Conservation (phyloP, 139 green algal species). For the Chlamydomonas schloesseri region DNA sequence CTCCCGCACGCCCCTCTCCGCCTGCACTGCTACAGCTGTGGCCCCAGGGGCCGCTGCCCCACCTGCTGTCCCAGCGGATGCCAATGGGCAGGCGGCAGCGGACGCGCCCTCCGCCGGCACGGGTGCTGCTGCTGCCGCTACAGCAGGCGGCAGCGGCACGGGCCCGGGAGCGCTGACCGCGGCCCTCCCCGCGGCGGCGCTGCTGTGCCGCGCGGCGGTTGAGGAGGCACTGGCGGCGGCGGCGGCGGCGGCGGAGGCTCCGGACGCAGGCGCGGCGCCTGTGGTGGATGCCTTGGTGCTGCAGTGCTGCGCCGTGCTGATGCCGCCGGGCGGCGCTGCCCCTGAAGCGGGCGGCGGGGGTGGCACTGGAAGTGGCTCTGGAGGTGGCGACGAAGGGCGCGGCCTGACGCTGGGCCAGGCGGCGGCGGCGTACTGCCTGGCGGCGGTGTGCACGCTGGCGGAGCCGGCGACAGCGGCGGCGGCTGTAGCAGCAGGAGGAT, state of each 20-base stretch:
- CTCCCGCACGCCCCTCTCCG: background rate
- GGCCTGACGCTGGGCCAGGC: slow-evolving; percentile 11
- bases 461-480: background rate
- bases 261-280: background rate
- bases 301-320: background rate
- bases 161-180: background rate
- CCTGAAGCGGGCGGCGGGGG: background rate
- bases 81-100: too few species aligned
- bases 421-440: background rate
- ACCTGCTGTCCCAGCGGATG: slow-evolving; percentile 9
- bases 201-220: slow-evolving; percentile 3
- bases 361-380: background rate
- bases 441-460: background rate
- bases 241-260: background rate
- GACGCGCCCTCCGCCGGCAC: background rate
- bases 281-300: background rate
- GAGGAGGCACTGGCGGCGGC: background rate
- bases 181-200: background rate
- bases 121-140: too few species aligned
- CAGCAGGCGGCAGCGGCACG: slow-evolving; percentile 16
- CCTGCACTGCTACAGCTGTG: too few species aligned
- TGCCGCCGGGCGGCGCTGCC: background rate
- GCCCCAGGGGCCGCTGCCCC: slow-evolving; percentile 39
- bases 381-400: background rate
- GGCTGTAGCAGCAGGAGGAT: background rate